A percentile compares a stretch with the other conserved stretches of the same genome.
phyloP scores from a whole-genome alignment of 352 stramenopile species.

The Phytophthora pisi region DNA sequence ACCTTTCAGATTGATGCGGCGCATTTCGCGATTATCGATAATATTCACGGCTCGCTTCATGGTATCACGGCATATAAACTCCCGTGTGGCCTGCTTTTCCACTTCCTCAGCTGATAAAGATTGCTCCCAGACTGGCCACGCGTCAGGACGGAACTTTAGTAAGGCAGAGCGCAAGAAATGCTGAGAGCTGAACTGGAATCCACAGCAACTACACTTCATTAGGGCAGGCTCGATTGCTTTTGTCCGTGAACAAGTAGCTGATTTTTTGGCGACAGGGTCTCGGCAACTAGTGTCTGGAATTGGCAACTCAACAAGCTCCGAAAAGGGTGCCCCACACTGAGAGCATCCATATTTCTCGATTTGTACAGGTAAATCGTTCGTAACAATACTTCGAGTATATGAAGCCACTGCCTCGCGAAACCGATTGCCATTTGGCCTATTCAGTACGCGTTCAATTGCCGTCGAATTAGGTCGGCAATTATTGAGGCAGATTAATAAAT shows the following conservation, averaged over 20 bases:
- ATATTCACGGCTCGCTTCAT: neutral
- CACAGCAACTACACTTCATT: neutral
- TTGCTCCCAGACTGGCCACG: neutral
- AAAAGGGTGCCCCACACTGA: neutral
- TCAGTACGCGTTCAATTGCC: neutral
- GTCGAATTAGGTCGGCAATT: neutral
- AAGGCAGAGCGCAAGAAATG: neutral
- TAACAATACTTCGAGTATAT: neutral
- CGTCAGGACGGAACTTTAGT: neutral
- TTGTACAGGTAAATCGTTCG: neutral
- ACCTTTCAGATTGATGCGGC: neutral
- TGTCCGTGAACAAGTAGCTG: neutral
- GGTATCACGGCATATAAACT: neutral
- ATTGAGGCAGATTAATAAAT: constrained; percentile 6
- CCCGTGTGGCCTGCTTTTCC: neutral
- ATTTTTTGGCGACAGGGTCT: neutral
- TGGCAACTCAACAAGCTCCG: neutral
- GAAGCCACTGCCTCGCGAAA: neutral
- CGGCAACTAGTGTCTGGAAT: neutral
- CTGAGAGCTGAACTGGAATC: neutral
- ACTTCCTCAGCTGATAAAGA: neutral
- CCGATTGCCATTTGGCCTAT: neutral
- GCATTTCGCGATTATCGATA: neutral
- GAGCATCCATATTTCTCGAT: neutral
- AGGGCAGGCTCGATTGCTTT: neutral